Conservation (phyloP, 495 filamentous ascomycete genomes). For the Aspergillus funiculosus region DNA sequence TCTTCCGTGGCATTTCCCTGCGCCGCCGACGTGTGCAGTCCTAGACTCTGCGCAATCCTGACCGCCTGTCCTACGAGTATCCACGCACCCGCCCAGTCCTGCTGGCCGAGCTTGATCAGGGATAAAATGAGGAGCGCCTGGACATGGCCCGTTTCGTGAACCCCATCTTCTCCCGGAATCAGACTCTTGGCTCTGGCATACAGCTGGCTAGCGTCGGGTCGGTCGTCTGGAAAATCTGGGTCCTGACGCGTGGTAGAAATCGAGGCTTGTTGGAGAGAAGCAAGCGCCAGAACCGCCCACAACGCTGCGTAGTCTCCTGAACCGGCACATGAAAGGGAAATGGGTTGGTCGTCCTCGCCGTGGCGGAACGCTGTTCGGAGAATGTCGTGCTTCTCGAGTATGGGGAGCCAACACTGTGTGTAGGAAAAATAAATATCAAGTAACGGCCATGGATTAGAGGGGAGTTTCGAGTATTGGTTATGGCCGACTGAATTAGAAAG, state of each 20-base stretch:
- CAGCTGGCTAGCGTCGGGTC: constrained; percentile 30
- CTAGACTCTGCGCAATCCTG: constrained; percentile 47
- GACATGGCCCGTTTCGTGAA: constrained; percentile 53
- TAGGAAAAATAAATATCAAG: constrained; percentile 70
- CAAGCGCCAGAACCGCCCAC: constrained; percentile 55
- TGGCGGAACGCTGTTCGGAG: constrained; percentile 44
- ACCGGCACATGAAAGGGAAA: constrained; percentile 25
- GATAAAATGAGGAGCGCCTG: constrained; percentile 58
- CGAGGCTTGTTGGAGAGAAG: constrained; percentile 44
- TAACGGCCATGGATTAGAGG: constrained; percentile 50
- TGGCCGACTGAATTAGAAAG: neutral
- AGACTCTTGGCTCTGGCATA: constrained; percentile 51
- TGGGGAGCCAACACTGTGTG: constrained; percentile 69
- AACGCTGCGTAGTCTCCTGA: constrained; percentile 56
- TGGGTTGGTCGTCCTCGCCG: constrained; percentile 34
- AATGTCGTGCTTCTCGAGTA: constrained; percentile 63
- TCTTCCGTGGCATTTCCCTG: constrained; percentile 16
- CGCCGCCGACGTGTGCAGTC: constrained; percentile 25
- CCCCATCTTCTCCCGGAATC: constrained; percentile 50
- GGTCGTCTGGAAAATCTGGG: constrained; percentile 16
- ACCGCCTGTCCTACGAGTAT: constrained; percentile 56
- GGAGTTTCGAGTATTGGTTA: constrained; percentile 26
- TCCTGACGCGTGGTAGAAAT: constrained; percentile 33
- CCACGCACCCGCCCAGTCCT: constrained; percentile 51
- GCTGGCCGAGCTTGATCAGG: constrained; percentile 52